Evolutionary conservation across 169 alveolate genomes (phyloP).

Genomic region (Theileria parva): DNA sequence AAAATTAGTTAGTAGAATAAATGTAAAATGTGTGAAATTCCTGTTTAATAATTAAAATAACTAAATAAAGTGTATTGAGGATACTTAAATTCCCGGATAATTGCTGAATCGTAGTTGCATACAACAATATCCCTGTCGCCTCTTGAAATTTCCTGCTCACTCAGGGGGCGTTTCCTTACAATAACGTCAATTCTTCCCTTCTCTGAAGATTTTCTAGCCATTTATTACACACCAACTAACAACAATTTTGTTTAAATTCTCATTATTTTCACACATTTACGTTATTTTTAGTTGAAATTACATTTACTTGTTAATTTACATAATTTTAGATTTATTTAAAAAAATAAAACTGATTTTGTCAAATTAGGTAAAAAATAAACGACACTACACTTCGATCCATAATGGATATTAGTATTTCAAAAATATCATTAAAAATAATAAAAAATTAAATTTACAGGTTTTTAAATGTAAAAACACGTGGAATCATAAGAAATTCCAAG

Average conservation of each 20-base stretch:
- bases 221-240: constrained; percentile 2
- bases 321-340: too few species aligned
- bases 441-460: background rate
- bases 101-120: constrained; percentile 70
- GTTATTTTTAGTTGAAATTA: background rate
- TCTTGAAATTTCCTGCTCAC: constrained; percentile 85
- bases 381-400: background rate
- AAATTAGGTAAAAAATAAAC: background rate
- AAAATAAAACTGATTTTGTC: too few species aligned
- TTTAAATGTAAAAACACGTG: background rate
- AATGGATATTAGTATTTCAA: background rate
- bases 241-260: background rate
- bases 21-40: background rate
- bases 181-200: constrained; percentile 85
- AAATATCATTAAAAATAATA: too few species aligned
- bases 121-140: constrained; percentile 92
- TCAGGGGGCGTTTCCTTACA: constrained; percentile 94
- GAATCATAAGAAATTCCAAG: background rate
- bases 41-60: background rate
- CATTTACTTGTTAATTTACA: background rate
- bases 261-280: constrained; percentile 3
- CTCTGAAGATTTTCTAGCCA: constrained; percentile 37
- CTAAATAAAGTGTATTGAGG: constrained; percentile 2
- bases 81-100: constrained; percentile 66
- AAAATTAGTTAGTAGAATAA: background rate